Conservation (phyloP, 257 asterid genomes). For the Solanum medicagineum region DNA sequence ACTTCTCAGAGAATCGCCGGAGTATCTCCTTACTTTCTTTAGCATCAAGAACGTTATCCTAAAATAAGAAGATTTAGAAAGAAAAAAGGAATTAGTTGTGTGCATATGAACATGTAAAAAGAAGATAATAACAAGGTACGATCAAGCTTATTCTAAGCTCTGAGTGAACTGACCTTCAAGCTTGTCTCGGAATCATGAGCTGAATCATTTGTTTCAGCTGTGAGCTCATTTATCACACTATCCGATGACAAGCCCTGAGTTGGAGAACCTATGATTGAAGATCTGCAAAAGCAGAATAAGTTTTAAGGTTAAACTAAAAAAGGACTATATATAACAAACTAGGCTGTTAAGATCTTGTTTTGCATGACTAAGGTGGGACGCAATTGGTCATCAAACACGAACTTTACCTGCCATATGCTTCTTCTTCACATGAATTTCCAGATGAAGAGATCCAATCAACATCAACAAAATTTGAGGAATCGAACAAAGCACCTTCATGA, state of each 20-base stretch:
- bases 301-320: neutral
- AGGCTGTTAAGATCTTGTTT: neutral
- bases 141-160: neutral
- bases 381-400: neutral
- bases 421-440: slow-evolving; percentile 80
- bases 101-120: neutral
- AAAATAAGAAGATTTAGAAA: neutral
- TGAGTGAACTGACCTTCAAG: slow-evolving; percentile 37
- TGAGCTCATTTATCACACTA: slow-evolving; percentile 15
- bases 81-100: neutral
- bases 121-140: neutral
- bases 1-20: slow-evolving; percentile 37
- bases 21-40: slow-evolving; percentile 5
- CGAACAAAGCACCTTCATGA: slow-evolving; percentile 9
- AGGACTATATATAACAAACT: neutral
- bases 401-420: slow-evolving; percentile 54
- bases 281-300: slow-evolving; percentile 29
- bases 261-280: slow-evolving; percentile 43
- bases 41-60: slow-evolving; percentile 8
- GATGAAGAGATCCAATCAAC: slow-evolving; percentile 81
- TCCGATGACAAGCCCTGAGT: slow-evolving; percentile 32
- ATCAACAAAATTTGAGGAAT: slow-evolving; percentile 68
- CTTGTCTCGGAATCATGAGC: slow-evolving; percentile 27
- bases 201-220: slow-evolving; percentile 21
- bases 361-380: neutral